phyloP scores from a whole-genome alignment of 306 rosid species.

The Parietaria judaica region DNA sequence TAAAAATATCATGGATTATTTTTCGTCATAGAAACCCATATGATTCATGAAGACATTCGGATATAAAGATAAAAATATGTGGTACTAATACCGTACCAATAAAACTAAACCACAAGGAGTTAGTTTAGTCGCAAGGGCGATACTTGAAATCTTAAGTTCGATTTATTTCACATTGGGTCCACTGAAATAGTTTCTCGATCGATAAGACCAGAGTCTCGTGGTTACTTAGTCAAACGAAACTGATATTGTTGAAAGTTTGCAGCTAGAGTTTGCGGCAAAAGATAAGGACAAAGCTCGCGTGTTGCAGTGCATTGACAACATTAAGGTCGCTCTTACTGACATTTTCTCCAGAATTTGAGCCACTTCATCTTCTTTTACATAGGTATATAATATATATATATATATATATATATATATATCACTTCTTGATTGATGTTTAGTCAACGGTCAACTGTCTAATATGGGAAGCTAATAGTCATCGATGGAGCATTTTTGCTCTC shows the following conservation, averaged over 20 bases:
- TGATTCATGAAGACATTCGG: neutral
- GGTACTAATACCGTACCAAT: neutral
- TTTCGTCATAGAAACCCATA: neutral
- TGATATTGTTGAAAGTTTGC: slow-evolving; percentile 18
- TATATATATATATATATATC: too few relatives aligned
- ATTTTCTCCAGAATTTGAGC: slow-evolving; percentile 47
- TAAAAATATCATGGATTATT: neutral
- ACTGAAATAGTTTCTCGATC: neutral
- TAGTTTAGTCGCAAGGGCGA: too few relatives aligned
- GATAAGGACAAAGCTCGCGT: slow-evolving; percentile 49
- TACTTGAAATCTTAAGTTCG: neutral
- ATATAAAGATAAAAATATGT: neutral
- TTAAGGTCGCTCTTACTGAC: slow-evolving; percentile 40
- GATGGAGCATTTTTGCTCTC: too few relatives aligned
- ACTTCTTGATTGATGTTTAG: too few relatives aligned
- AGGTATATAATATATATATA: too few relatives aligned
- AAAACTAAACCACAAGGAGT: too few relatives aligned
- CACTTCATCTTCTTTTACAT: neutral
- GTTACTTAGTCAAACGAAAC: neutral
- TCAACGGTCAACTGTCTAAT: too few relatives aligned
- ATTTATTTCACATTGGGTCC: too few relatives aligned
- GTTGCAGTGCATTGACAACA: slow-evolving; percentile 50
- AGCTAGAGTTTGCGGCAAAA: slow-evolving; percentile 88
- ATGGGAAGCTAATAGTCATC: too few relatives aligned
- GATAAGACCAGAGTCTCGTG: neutral